Base-by-base conservation (phyloP, 495 filamentous ascomycete species). In the Haplographium delicatum region DNA sequence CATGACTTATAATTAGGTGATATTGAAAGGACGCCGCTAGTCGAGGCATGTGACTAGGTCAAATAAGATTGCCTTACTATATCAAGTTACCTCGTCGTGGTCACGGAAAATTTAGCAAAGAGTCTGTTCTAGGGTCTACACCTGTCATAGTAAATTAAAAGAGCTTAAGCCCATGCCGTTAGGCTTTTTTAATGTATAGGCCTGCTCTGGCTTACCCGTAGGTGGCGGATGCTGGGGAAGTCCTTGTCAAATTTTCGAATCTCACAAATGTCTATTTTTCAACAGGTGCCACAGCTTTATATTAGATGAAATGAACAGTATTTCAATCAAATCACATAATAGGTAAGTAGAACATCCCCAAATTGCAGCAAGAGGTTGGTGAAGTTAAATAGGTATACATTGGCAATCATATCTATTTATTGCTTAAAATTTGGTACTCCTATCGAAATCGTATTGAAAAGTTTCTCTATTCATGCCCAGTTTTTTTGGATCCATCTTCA, bases 401-500 rank as follows among this genome's bases (percentile, higher is more conserved):
- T 46, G 43, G 43, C n/a, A 46, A 33, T 46, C 26, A 33, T 30
- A 31, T 46, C 26, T 46, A 28, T 46, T 26, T 46, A 24, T 46
- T 30, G 26, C 23, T 46, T 34, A n/a, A 35, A 47, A 47, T 47
- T 47, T 20, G 35, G 44, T 34, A 47, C 44, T 39, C 46, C 31
- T 13, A 22, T 39, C 23, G 20, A 49, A 49, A 49, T 49, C 19
- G 46, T 15, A 34, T 49, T 39, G n/a, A 38, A 54, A 54, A 43
- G 16, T 43, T 47, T 47, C 51, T 26, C 25, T 44, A 38, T 38
- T 54, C 51, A 26, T 47, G 44, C 27, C 51, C 16, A 31, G 33
- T 47, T 44, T 54, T 23, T 44, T 48, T 54, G 26, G 33, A 25
- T 37, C 34, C 44, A 54, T 54, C 51, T 48, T 58, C 55, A 50